Evolutionary conservation across 2,329 filamentous ascomycete species (phyloP).

Genomic region (Tolypocladium tropicale): DNA sequence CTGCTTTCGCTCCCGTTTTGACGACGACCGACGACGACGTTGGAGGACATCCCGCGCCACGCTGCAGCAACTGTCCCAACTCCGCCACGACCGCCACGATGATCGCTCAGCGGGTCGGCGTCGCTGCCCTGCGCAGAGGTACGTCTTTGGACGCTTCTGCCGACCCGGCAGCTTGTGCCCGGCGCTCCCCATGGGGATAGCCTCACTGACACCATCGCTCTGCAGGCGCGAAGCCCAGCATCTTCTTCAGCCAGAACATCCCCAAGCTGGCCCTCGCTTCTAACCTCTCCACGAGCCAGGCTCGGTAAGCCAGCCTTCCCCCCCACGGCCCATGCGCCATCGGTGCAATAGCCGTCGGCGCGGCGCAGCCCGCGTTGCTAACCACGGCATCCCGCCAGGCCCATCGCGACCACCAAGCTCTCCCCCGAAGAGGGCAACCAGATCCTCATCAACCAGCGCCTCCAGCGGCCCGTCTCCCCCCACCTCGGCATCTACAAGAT

Average conservation of each 20-base stretch:
- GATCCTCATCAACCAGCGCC: conserved; percentile 74
- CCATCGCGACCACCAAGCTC: conserved; percentile 47
- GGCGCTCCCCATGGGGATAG: conserved; percentile 5
- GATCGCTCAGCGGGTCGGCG: conserved; percentile 47
- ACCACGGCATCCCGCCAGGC: conserved; percentile 25
- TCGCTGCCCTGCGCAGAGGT: conserved; percentile 51
- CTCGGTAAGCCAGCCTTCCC: no score
- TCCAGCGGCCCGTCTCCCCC: conserved; percentile 70
- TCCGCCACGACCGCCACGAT: conserved; percentile 25
- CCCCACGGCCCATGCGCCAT: neutral
- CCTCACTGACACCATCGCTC: conserved; percentile 5
- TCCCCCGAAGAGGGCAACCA: conserved; percentile 41
- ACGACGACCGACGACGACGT: conserved; percentile 3
- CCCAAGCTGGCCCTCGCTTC: conserved; percentile 34
- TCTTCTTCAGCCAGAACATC: conserved; percentile 36
- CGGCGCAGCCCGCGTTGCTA: neutral
- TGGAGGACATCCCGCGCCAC: neutral
- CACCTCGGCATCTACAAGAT: conserved; percentile 80
- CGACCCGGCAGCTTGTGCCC: neutral
- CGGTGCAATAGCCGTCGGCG: neutral
- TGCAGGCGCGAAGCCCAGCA: conserved; percentile 31
- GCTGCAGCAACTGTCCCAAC: neutral
- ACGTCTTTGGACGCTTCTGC: conserved; percentile 11
- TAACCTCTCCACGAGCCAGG: conserved; percentile 31
- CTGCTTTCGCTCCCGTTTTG: neutral